Base-by-base conservation (phyloP, 441 rosid genomes). In the Hura crepitans region DNA sequence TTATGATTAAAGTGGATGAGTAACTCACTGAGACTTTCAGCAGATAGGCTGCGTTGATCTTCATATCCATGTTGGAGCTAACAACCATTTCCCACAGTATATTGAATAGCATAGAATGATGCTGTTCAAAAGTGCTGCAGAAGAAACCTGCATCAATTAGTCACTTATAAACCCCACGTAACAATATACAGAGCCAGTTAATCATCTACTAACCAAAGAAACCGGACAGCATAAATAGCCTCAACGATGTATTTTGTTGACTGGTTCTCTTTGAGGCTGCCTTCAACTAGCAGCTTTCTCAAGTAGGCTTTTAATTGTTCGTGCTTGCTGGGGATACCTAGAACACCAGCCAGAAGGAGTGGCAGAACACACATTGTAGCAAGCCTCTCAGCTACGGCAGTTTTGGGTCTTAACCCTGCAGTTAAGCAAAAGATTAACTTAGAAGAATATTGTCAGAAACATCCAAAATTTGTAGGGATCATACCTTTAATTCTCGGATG, bases 81-180 rank as follows among this genome's bases (percentile, higher is more conserved):
- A 87, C 91, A 54, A 92, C 94, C 97, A 94, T 94, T 85, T 92
- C 97, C 99, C 97, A 94, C 72, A 90, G 81, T 60, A 92, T 86
- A 62, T 86, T 84, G 67, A 94, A 90, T 78, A 92, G 82, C 90
- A 92, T 85, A 61, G 78, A 64, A 78, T 90, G 99, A 72, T 94
- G 93, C 82, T 84, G 88, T 73, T 87, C 94, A 74, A 83, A 89
- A 37, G 92, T 87, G 82, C 99, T 94, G 92, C 85, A 79, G 65
- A 78, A 76, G 66, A 71, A 68, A 25, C 57, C 62, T 62, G 50
- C 60, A 25, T 65, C n/a, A 1, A 22, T 20, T 55, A 71, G 77
- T 80, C 46, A 66, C 61, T 70, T 51, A 73, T 62, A 75, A 66
- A 69, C 45, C 54, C 33, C 28, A 58, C 70, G 47, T 56, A 72